Evolutionary conservation across 2,329 filamentous ascomycete species (phyloP).

Genomic region (Xylariaceae sp.): DNA sequence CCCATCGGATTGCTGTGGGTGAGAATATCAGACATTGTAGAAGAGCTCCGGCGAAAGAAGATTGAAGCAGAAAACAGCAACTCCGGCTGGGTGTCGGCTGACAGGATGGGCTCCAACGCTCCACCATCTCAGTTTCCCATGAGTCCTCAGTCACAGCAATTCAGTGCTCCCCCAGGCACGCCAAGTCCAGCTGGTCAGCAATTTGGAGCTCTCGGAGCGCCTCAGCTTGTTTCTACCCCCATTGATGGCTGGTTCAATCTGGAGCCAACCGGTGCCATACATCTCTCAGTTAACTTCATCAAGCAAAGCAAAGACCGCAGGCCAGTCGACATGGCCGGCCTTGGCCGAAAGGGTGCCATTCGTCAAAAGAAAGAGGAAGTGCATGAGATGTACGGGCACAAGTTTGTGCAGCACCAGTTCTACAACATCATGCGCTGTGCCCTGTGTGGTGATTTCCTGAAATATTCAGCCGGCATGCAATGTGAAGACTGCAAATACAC

Average conservation of each 20-base stretch:
- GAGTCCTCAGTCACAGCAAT: slow-evolving; percentile 45
- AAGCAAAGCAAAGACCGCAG: slow-evolving; percentile 84
- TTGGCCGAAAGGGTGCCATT: slow-evolving; percentile 92
- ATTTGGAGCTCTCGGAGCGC: slow-evolving; percentile 38
- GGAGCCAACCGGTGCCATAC: slow-evolving; percentile 88
- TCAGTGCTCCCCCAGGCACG: slow-evolving; percentile 39
- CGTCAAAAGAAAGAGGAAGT: slow-evolving; percentile 97
- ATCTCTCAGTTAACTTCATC: slow-evolving; percentile 84
- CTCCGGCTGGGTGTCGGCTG: slow-evolving; percentile 94
- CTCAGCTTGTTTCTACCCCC: slow-evolving; percentile 52
- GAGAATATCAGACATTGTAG: slow-evolving; percentile 91
- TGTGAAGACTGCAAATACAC: slow-evolving; percentile 99
- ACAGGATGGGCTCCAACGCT: slow-evolving; percentile 68
- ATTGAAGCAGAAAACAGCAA: slow-evolving; percentile 94
- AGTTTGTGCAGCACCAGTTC: slow-evolving; percentile 97
- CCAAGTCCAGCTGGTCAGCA: slow-evolving; percentile 34
- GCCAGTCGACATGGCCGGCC: slow-evolving; percentile 73
- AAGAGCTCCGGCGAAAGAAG: slow-evolving; percentile 95
- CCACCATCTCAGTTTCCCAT: slow-evolving; percentile 57
- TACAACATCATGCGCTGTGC: slow-evolving; percentile 99
- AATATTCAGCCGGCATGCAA: slow-evolving; percentile 98
- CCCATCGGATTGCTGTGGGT: slow-evolving; percentile 97
- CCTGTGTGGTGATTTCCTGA: slow-evolving; percentile 95
- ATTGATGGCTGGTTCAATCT: slow-evolving; percentile 97
- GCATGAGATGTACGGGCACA: slow-evolving; percentile 98